Conservation (phyloP, 2,329 filamentous ascomycete genomes). For the Cytospora schulzeri region DNA sequence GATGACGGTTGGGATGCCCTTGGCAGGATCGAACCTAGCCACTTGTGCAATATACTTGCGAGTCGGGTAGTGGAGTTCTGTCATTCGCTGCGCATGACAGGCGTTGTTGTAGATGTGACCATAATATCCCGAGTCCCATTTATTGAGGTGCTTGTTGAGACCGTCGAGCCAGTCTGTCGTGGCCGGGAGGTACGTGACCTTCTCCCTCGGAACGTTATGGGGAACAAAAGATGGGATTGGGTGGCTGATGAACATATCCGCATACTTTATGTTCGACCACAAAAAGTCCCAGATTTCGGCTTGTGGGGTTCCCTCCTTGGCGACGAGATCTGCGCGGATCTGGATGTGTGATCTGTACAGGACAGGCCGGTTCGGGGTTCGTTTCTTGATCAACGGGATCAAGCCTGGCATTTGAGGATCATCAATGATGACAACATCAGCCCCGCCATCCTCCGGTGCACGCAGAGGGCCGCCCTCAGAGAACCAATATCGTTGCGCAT, state of each 20-base stretch:
- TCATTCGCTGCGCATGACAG: slow-evolving; percentile 62
- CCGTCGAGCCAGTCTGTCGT: slow-evolving; percentile 85
- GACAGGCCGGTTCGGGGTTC: slow-evolving; percentile 72
- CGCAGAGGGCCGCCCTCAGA: slow-evolving; percentile 67
- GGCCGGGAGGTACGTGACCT: slow-evolving; percentile 75
- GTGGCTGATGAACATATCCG: slow-evolving; percentile 81
- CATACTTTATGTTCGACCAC: slow-evolving; percentile 69
- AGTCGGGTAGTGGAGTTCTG: slow-evolving; percentile 58
- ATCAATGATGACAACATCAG: slow-evolving; percentile 76
- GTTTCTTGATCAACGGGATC: slow-evolving; percentile 72
- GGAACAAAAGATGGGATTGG: slow-evolving; percentile 78
- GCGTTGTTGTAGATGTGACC: slow-evolving; percentile 70
- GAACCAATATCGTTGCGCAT: slow-evolving; percentile 76
- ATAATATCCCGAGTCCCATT: slow-evolving; percentile 74
- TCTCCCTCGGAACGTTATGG: slow-evolving; percentile 62
- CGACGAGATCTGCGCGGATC: slow-evolving; percentile 73
- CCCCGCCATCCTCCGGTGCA: slow-evolving; percentile 67
- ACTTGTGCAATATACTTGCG: slow-evolving; percentile 79
- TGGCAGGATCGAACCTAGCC: slow-evolving; percentile 80
- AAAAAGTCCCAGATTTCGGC: slow-evolving; percentile 75
- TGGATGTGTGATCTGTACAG: slow-evolving; percentile 85
- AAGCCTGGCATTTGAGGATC: slow-evolving; percentile 84
- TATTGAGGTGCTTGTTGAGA: slow-evolving; percentile 72
- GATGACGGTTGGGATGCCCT: slow-evolving; percentile 78
- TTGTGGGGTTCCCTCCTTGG: slow-evolving; percentile 64